Evolutionary conservation across 768 basidiomycete genomes (phyloP), one percentile per base, ranked within the genome.

Genomic region (Agaricus subrufescens): DNA sequence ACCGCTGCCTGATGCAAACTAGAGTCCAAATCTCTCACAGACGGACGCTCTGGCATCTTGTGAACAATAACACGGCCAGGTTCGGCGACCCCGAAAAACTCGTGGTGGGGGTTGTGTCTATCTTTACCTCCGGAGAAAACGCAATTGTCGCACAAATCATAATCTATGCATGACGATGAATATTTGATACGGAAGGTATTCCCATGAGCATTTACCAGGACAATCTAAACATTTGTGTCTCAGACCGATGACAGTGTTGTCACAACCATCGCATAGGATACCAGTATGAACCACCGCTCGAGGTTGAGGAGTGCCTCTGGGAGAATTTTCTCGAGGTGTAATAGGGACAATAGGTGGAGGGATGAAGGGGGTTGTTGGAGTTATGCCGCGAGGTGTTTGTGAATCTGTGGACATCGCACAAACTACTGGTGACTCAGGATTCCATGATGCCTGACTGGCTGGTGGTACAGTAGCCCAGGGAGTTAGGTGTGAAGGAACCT

Each of bases 201-300:
- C 7, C 34, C 34, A 14, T 23, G 15, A 54, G 25, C 19, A 69
- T 77, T 51, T 65, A 89, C 87, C 77, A 47, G 77, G 74, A 66
- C 91, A 93, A 61, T 90, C 86, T 23, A 90, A 69, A 63, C 91
- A 94, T 68, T 93, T 94, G 67, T 90, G 85, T 44, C 92, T 77
- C 53, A 83, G 66, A 10, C 91, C 91, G 54, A 78, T 71, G 39
- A 93, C 75, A 3, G 69, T 77, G 23, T 69, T 61, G 4, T 76
- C 60, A 67, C 91, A 94, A 14, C 61, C 62, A 66, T 94, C 87
- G 66, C 91, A 94, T 8, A 75, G 46, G n/a, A 90, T 71, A 29
- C 79, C 79, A 31, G 50, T 65, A 65, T 91, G 88, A 39, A 85
- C 67, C n/a, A 75, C 70, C 7, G 69, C 71, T 31, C 39, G 48